Base-by-base conservation (phyloP, 306 rosid genomes). In the Mucuna pruriens region DNA sequence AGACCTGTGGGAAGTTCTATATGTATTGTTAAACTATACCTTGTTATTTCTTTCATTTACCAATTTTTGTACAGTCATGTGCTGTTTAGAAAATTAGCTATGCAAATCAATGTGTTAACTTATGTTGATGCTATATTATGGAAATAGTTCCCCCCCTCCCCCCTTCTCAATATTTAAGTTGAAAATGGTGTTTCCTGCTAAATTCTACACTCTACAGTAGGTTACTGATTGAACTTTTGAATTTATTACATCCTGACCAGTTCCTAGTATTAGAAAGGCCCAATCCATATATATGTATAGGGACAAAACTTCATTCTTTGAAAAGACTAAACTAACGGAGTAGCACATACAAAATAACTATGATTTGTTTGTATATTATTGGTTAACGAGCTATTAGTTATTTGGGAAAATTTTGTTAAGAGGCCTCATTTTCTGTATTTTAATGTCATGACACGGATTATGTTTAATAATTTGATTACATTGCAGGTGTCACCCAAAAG, bases 401-500 rank as follows among this genome's bases (percentile, higher is more conserved):
- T 58, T 67, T 85, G 52, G 46, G 60, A 36, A 49, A 45, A 67
- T 20, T 10, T 33, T 76, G 57, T 22, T 26, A 4, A 36, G 57
- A 45, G 65, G 25, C 34, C 52, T 44, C 58, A 67, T 34, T 40
- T 38, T 34, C 73, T 64, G 55, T 61, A 78, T 38, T 55, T 77
- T 61, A 31, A 44, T 49, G 49, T 40, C 19, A 61, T 44, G 66
- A 6, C 61, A 6, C 9, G 12, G 71, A 60, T 25, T 22, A 45
- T 66, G 72, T 73, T 49, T 67, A 73, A 58, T 79, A 42, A 49
- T 81, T 79, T 78, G 68, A 44, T 66, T 66, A 78, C 72, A 74
- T 36, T 82, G 84, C 92, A 95, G 99, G 90, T 93, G 95, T 81
- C 98, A 90, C 89, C 92, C 94, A 44, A 93, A 93, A 84, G 99